phyloP scores from a whole-genome alignment of 768 basidiomycete species.

The Collybiopsis luxurians region DNA sequence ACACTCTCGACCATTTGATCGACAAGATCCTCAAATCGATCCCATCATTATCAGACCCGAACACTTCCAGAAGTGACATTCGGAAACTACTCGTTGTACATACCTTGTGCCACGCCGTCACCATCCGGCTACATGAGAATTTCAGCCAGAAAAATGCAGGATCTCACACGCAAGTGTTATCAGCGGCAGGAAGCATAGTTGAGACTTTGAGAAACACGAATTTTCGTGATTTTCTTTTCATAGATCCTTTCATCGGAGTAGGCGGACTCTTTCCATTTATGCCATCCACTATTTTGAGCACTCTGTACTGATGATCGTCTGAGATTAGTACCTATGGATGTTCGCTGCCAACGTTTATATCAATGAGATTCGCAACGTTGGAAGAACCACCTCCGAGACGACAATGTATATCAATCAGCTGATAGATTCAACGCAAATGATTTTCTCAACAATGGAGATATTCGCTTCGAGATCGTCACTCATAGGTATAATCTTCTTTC shows the following conservation, averaged over 20 bases:
- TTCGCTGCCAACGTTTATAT: conserved; percentile 1
- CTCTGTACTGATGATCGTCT: background rate
- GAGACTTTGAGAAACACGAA: conserved; percentile 7
- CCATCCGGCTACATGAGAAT: conserved; percentile 14
- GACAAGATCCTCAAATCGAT: conserved; percentile 4
- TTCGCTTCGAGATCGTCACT: conserved; percentile 5
- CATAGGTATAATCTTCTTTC: background rate
- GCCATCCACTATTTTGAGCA: background rate
- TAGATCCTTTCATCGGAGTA: conserved; percentile 17
- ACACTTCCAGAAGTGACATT: background rate
- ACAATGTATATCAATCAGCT: background rate
- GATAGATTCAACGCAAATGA: background rate
- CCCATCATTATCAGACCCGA: background rate
- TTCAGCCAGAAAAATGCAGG: conserved; percentile 2
- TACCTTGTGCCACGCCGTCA: conserved; percentile 11
- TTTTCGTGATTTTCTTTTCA: conserved; percentile 9
- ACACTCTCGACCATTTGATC: conserved; percentile 10
- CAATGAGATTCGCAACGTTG: background rate
- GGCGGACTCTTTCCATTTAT: no score
- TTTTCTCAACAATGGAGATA: conserved; percentile 3
- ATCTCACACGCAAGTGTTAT: conserved; percentile 1
- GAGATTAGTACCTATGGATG: conserved; percentile 1
- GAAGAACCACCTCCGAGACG: background rate
- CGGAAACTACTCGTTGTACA: conserved; percentile 9
- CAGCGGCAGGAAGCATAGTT: conserved; percentile 12